Evolutionary conservation across 345 rosid species (phyloP), one percentile per base, ranked within the genome.

Genomic region (Citrus glauca): DNA sequence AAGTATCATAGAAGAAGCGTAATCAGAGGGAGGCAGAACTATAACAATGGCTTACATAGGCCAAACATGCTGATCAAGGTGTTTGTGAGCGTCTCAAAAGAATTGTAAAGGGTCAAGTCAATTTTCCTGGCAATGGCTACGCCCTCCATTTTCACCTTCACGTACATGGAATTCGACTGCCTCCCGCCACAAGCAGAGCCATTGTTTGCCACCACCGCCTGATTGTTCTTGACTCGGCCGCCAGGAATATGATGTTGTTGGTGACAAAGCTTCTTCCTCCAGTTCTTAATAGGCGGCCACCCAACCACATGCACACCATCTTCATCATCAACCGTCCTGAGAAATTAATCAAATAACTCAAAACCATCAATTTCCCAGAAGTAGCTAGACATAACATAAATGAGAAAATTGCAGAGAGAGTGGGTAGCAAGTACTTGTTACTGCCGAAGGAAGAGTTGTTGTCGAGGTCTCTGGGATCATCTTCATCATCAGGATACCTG

Each of bases 91-190:
- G 82, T 6, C 35, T 75, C 75, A 63, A 83, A 78, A 35, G 88
- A 87, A 69, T 59, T 22, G 38, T 74, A 79, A 76, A 80, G 82
- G 79, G 73, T 79, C 24, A 85, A 53, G 69, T 89, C 83, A 63
- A 89, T 78, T 81, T 89, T 89, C 68, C 91, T 84, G 30, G 84
- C 86, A 22, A 89, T 87, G 30, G 83, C 91, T 6, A 81, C 84
- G 37, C 91, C 91, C 37, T 89, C 91, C 88, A 87, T 78, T 25
- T 79, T 84, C 72, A 89, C 91, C 85, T 89, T 89, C 65, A 89
- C 75, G 71, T 77, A 89, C 85, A 56, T 82, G 22, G 83, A 86
- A 16, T 69, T 82, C 5, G 84, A 75, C 27, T 37, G 20, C 27
- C 78, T 78, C 2, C 69, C 61, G 17, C 72, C 77, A 55, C 59